These are phyloP conservation scores for Mycena epipterygia DNA, from an alignment of 768 basidiomycete species.

Conservation along the genomic window DNA sequence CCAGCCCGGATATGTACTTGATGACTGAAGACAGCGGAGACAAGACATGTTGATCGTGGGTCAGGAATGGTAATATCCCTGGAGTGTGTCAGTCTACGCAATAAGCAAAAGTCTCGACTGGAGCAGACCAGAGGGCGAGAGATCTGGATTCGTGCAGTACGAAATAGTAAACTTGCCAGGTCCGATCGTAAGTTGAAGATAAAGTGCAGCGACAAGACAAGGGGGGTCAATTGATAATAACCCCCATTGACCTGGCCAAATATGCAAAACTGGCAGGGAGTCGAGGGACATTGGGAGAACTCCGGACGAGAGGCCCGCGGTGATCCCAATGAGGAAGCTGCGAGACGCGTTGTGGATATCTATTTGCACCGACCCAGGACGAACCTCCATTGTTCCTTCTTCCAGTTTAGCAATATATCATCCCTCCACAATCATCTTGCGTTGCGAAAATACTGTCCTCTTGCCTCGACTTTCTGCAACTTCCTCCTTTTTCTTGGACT, in stretches of 20 bases:
- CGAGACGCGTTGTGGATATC: too few species aligned
- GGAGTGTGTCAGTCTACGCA: neutral
- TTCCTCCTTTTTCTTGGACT: too few species aligned
- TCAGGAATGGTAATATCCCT: constrained; percentile 84
- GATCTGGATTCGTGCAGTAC: constrained; percentile 77
- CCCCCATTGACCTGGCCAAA: constrained; percentile 80
- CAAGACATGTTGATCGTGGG: constrained; percentile 65
- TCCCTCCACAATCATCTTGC: too few species aligned
- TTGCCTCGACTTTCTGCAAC: too few species aligned
- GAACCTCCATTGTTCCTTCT: too few species aligned
- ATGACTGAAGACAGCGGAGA: constrained; percentile 72
- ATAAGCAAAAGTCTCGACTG: neutral
- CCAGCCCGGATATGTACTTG: constrained; percentile 68
- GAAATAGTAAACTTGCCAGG: constrained; percentile 76
- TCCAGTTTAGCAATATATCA: too few species aligned
- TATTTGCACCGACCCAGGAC: too few species aligned
- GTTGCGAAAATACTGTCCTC: too few species aligned
- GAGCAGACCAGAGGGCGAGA: constrained; percentile 76
- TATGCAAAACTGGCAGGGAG: constrained; percentile 57
- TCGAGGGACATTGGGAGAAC: too few species aligned
- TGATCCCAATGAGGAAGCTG: too few species aligned
- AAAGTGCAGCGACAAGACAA: constrained; percentile 75
- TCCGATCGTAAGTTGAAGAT: constrained; percentile 75
- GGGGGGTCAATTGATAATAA: constrained; percentile 76
- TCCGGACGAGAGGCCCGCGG: too few species aligned